Percentiles rank a stretch among this genome's conserved stretches.
These are phyloP conservation scores for Royoungia palumana DNA, from an alignment of 768 basidiomycete genomes.

Conservation along the genomic window DNA sequence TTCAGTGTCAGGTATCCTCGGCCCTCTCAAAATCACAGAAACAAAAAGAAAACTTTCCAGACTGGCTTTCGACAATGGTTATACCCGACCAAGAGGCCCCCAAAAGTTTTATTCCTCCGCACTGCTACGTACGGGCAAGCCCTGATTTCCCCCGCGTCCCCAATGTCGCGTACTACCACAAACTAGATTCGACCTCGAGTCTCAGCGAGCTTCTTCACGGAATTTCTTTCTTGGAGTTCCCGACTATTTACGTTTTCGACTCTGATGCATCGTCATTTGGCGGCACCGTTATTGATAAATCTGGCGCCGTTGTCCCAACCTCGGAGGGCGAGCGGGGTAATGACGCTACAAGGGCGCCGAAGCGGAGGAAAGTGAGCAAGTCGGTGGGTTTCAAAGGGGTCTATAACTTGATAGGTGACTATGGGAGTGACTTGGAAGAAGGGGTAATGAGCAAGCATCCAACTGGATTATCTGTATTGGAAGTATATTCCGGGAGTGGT, in stretches of 20 bases:
- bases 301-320: constrained; percentile 36
- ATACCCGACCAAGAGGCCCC: constrained; percentile 53
- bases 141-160: constrained; percentile 26
- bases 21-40: constrained; percentile 30
- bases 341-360: constrained; percentile 41
- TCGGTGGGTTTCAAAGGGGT: constrained; percentile 55
- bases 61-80: constrained; percentile 56
- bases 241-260: constrained; percentile 75
- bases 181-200: constrained; percentile 48
- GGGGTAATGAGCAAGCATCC: constrained; percentile 1
- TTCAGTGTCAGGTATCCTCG: constrained; percentile 43
- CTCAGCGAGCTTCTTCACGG: constrained; percentile 50
- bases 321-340: constrained; percentile 11
- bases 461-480: constrained; percentile 22
- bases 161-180: constrained; percentile 46
- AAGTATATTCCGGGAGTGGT: constrained; percentile 23
- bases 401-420: constrained; percentile 53
- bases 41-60: constrained; percentile 47
- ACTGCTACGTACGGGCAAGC: constrained; percentile 56
- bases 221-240: constrained; percentile 79
- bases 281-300: constrained; percentile 55
- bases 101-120: constrained; percentile 52
- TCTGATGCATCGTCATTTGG: constrained; percentile 49
- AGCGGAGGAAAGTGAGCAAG: constrained; percentile 55
- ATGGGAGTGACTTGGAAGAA: constrained; percentile 48